Percentiles rank a stretch among this genome's conserved stretches.
Conservation (phyloP, 2,329 filamentous ascomycete species). For the Paecilomyces sp. region DNA sequence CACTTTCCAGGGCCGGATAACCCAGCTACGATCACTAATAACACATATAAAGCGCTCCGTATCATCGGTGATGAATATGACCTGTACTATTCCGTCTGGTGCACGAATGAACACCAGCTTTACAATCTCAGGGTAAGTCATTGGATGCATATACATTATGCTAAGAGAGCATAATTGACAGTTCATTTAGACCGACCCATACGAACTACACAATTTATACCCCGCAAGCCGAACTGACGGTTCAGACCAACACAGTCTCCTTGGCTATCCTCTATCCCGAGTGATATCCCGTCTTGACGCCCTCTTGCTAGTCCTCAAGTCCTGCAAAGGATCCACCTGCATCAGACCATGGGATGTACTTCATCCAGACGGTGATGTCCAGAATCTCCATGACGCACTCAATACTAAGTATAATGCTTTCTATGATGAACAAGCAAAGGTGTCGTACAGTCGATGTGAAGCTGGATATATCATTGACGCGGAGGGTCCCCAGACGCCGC, state of each 20-base stretch:
- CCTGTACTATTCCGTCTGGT: conserved; percentile 36
- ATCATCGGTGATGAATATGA: conserved; percentile 28
- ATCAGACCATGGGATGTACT: conserved; percentile 30
- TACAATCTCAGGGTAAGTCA: conserved; percentile 28
- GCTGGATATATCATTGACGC: conserved; percentile 27
- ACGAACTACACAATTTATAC: conserved; percentile 29
- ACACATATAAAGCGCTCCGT: conserved; percentile 35
- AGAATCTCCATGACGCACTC: conserved; percentile 25
- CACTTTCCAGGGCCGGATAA: conserved; percentile 11
- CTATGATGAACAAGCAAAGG: conserved; percentile 23
- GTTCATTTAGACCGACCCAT: conserved; percentile 22
- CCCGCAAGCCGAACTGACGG: not conserved
- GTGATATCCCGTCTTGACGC: conserved; percentile 24
- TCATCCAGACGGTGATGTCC: conserved; percentile 23
- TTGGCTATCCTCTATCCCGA: conserved; percentile 14
- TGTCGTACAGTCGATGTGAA: conserved; percentile 28
- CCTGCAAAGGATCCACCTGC: conserved; percentile 29
- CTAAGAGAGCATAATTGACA: not conserved
- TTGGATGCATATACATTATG: not conserved
- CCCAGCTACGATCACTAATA: conserved; percentile 17
- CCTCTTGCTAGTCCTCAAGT: conserved; percentile 31
- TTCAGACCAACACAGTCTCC: conserved; percentile 4
- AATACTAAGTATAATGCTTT: conserved; percentile 22
- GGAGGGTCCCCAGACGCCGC: conserved; percentile 25
- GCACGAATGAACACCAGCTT: conserved; percentile 33